These are phyloP conservation scores for Boletus pseudo-olivaceus DNA, from an alignment of 768 basidiomycete species.

Conservation along the genomic window DNA sequence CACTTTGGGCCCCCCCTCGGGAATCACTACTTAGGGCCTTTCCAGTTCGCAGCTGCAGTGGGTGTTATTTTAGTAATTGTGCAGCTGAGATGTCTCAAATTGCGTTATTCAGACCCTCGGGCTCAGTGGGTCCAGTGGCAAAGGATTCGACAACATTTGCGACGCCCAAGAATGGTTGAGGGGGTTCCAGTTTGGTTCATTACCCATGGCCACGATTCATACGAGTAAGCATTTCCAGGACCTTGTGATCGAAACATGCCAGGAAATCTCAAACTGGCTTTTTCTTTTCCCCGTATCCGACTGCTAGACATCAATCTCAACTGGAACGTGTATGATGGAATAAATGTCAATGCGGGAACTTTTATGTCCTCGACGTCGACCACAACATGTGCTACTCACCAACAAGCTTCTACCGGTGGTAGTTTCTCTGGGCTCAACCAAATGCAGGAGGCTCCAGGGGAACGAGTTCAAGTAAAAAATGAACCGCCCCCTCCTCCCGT, in stretches of 20 bases:
- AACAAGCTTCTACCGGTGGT: not conserved
- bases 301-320: slow-evolving; percentile 20
- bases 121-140: slow-evolving; percentile 31
- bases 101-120: slow-evolving; percentile 22
- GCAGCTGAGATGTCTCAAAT: not conserved
- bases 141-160: slow-evolving; percentile 29
- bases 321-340: slow-evolving; percentile 11
- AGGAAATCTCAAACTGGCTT: not conserved
- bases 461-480: not conserved
- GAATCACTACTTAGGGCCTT: not conserved
- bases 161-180: slow-evolving; percentile 28
- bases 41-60: slow-evolving; percentile 26
- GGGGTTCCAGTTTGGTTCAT: slow-evolving; percentile 10
- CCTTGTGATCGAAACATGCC: not conserved
- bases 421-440: not conserved
- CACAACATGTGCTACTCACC: not conserved
- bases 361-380: slow-evolving; percentile 6
- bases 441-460: not conserved
- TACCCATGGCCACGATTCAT: slow-evolving; percentile 8
- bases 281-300: not conserved
- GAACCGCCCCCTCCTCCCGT: not conserved
- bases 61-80: not conserved
- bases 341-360: not conserved
- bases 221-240: slow-evolving; percentile 17
- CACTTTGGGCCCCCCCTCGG: not conserved